Evolutionary conservation across 2,329 filamentous ascomycete species (phyloP), one percentile per base, ranked within the genome.

Genomic region (Geoglossum cookeanum): DNA sequence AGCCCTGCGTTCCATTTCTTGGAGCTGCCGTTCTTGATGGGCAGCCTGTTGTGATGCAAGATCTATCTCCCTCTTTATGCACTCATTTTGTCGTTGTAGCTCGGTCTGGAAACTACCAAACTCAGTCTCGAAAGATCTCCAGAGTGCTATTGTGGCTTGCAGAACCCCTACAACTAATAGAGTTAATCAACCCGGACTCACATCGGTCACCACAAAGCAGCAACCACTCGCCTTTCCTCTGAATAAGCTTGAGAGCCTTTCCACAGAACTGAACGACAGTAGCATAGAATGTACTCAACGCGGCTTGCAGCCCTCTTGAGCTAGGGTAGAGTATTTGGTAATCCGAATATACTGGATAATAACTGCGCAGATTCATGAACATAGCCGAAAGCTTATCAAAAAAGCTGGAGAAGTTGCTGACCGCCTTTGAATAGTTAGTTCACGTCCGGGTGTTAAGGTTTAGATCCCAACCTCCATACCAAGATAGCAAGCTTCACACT

Each of bases 401-500:
- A 56, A 61, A 61, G 29, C 60, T 59, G 17, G 55, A 55, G 55
- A 62, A 61, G 39, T 62, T 62, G 55, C 56, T 59, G 32, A 57
- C 56, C 27, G 44, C 45, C 60, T 62, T 49, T 49, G 45, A 51
- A 51, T n/a, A 51, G 48, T 49, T 49, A 51, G 22, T 51, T 13
- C 22, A 51, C 27, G 3, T 51, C n/a, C 27, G 57, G 54, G 30
- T 37, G 57, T 55, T 44, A 47, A 60, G 33, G 30, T 51, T 59
- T 58, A 54, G 7, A 17, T 4, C 15, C n/a, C 44, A 47, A 47
- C 44, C 44, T 47, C 22, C 44, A 49, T 57, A 63, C 62, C 59
- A 63, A 52, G 32, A 63, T 54, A 37, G 61, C 57, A 53, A 63
- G 58, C 58, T 63, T 63, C 56, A 62, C 58, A 49, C 61, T 58